Evolutionary conservation across 2,329 filamentous ascomycete genomes (phyloP).

Genomic region (Neonectria ditissima): DNA sequence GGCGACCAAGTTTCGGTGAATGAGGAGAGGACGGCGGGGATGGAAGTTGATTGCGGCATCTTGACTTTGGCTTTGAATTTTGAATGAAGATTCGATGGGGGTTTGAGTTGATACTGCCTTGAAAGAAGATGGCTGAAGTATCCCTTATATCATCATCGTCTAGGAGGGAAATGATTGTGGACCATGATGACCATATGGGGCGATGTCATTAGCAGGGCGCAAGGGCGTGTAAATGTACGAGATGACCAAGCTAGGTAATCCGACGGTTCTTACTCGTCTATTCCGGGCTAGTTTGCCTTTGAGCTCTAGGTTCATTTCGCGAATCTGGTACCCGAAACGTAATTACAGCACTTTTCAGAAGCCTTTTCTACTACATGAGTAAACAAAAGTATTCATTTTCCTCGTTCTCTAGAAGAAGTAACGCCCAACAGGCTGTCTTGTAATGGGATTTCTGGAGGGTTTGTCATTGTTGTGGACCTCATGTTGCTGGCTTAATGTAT

Average conservation of each 20-base stretch:
- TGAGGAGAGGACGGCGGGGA: conserved; percentile 43
- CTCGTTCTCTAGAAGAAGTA: too few species aligned
- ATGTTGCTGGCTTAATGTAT: too few species aligned
- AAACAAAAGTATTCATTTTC: too few species aligned
- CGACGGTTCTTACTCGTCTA: not conserved
- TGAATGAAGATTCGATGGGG: too few species aligned
- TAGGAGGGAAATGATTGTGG: not conserved
- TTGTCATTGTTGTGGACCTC: too few species aligned
- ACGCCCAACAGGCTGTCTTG: too few species aligned
- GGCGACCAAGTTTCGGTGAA: conserved; percentile 49
- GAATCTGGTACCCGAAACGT: too few species aligned
- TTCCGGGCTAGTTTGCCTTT: not conserved
- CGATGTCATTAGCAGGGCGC: conserved; percentile 24
- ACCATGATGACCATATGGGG: not conserved
- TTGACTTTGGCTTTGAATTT: too few species aligned
- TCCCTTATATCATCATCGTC: not conserved
- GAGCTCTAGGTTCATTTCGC: too few species aligned
- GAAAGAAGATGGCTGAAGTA: not conserved
- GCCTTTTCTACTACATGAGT: too few species aligned
- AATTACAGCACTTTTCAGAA: too few species aligned
- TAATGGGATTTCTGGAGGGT: too few species aligned
- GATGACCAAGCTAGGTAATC: not conserved
- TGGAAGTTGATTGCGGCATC: conserved; percentile 37
- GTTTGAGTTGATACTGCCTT: not conserved
- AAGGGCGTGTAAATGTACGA: not conserved